Evolutionary conservation across 2,329 filamentous ascomycete genomes (phyloP), one percentile per base, ranked within the genome.

Genomic region (Ilyonectria robusta): DNA sequence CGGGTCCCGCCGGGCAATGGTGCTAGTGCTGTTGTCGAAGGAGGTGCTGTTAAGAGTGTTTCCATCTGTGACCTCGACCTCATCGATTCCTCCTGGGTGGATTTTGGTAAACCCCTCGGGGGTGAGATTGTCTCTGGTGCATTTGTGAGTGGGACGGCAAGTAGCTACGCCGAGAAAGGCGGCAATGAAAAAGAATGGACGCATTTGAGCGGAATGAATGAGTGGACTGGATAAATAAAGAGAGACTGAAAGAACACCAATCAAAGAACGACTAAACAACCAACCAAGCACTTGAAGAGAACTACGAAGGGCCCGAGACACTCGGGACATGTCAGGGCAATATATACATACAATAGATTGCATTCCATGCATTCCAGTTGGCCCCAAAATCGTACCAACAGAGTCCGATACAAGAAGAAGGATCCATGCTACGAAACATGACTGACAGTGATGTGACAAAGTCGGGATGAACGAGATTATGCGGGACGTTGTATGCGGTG

Each of bases 11-110:
- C 21, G 35, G 1, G 62, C 44, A 2, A 71, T 10, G 4, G 66
- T 23, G 3, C 42, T 61, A 1, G 72, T 64, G 33, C 66, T 53
- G 9, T 67, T 64, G 17, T 70, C 66, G n/a, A 76, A 69, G 15
- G 67, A 64, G 6, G 82, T 81, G 9, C 80, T 78, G 62, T 84
- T 83, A 44, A 85, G 69, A 0, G 81, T 80, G 63, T 84, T 83
- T 4, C 79, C 67, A 10, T 78, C 72, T 23, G 78, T 81, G 29
- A 84, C 73, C 21, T 81, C 61, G 6, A 84, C 68, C 13, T 82
- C 72, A 4, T 77, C 60, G 13, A 75, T 62, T 7, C 53, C 69
- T 23, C 81, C 80, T 0, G 82, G 78, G 3, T 62, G 67, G 1
- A 72, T 79, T 29, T 77, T 69, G 13, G 80, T 81, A 51, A 80